Evolutionary conservation across 2,329 filamentous ascomycete species (phyloP), one percentile per base, ranked within the genome.

Genomic region (Thelonectria discophora): DNA sequence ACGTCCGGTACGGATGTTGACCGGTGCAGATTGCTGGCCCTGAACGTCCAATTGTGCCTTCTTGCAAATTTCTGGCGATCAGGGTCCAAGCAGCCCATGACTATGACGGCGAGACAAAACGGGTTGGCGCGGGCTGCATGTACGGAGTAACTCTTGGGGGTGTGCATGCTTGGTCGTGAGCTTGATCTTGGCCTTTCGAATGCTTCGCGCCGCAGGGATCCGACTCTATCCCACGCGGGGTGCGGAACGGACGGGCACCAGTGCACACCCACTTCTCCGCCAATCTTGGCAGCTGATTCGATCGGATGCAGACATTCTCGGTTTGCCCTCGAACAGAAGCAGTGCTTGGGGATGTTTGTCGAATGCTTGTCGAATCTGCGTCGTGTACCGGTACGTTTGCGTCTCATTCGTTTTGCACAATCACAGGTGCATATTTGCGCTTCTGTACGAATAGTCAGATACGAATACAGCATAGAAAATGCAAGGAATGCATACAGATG

Each of bases 131-230:
- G 20, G 20, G 34, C 50, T 56, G 53, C 39, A 50, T 52, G 12
- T 17, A 18, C n/a, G 37, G 27, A 12, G 37, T 43, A n/a, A 37
- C 32, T 21, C 40, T 18, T 42, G 27, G 6, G 27, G 18, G 27
- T 48, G 46, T n/a, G 17, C 39, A 10, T 5, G 9, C 21, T 24
- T 27, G 18, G 21, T 27, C 18, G 21, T 46, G 7, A 15, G 21
- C 12, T 27, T 46, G 43, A 47, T 27, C 34, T 37, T 12, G 34
- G 34, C 15, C 34, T 37, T 37, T 37, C 34, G 34, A 37, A 49
- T 59, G 45, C 32, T 42, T 55, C 40, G 37, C 58, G 27, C 30
- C 21, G 58, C 58, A 57, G 47, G 53, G 53, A 32, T 61, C 34
- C 58, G 48, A 48, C 42, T 18, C 53, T 37, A 15, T 37, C 46